Base-by-base conservation (phyloP, 2,329 filamentous ascomycete genomes). In the Fusarium agapanthi region DNA sequence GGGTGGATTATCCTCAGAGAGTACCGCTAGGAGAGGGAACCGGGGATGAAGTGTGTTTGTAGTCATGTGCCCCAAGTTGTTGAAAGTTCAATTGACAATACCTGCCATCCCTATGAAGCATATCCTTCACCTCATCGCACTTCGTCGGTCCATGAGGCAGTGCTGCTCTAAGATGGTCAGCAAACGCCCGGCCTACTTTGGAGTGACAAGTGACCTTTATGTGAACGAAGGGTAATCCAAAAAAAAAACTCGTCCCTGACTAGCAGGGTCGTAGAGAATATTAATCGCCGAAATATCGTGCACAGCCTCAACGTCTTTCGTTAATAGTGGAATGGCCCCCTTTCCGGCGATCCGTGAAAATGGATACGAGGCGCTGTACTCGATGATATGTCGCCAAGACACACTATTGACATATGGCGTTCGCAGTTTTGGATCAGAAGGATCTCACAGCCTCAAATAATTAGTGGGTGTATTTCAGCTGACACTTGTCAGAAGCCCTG, bases 81-180 rank as follows among this genome's bases (percentile, higher is more conserved):
- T 9, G 28, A 28, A 28, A 28, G 28, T 28, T 9, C 28, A 28
- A 28, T 28, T 28, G 28, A 28, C 8, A 9, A 28, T 28, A 9
- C 8, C 8, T 28, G 8, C 28, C 28, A 9, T 28, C 10, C 28
- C 8, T 28, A 28, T 28, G 28, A 28, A 28, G 22, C 5, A 7
- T n/a, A 0, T 5, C 1, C 5, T 2, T 14, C 1, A 14, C 7
- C 8, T 41, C 38, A 41, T 5, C 0, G 40, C n/a, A 43, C 40
- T 43, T 11, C 7, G n/a, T 24, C n/a, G 1, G 3, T 26, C 0
- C 9, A 30, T 48, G 45, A 5, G 28, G 47, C 28, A 50, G 47
- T 50, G 30, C 22, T 50, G 20, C 14, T 16, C 26, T 12, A 7
- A 30, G 44, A 47, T 30, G 20, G 44, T 47, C 26, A 30, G 26